Base-by-base conservation (phyloP, 352 stramenopile species). In the Globisporangium paroecandrum region DNA sequence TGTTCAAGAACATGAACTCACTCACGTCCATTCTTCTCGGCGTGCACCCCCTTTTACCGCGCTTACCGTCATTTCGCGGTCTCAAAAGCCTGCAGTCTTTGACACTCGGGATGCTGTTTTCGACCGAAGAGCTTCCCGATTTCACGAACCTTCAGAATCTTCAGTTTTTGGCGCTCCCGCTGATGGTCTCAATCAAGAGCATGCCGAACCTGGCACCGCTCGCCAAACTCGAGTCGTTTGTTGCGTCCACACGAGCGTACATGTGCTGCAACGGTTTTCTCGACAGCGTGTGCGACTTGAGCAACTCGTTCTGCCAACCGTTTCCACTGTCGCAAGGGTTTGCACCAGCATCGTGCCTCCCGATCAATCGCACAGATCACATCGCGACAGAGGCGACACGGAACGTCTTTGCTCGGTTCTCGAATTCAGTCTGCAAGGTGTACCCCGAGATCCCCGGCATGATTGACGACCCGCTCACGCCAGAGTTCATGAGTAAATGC, bases 21-120 rank as follows among this genome's bases (percentile, higher is more conserved):
- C 68, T 83, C 47, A 70, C 70, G 7, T 83, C 79, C 34, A 54
- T 83, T 27, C 74, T 79, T 58, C 65, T 83, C 4, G 74, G 65
- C 18, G 64, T 9, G 1, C 76, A 78, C 57, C 49, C 71, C 1
- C 29, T 57, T 29, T 67, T 85, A 1, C 10, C 10, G 0, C 57
- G 15, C 1, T 38, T 86, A 0, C 74, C 77, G 18, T 61, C 74
- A 18, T 72, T 88, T 24, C 32, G 67, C 4, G 70, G 74, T 7
- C 68, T 73, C 1, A 67, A 57, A 4, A 77, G 69, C 12, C 57
- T 88, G 8, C 59, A 73, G 49, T 74, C 60, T 4, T 46, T 84
- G 1, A 20, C 67, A 46, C 63, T 68, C 10, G 36, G 22, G 2
- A 2, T 68, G 10, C 15, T 63, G 1, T 41, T 32, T 12, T 20